Evolutionary conservation across 139 green algal genomes (phyloP), one percentile per base, ranked within the genome.

Genomic region (Limnomonas spitsbergensis): DNA sequence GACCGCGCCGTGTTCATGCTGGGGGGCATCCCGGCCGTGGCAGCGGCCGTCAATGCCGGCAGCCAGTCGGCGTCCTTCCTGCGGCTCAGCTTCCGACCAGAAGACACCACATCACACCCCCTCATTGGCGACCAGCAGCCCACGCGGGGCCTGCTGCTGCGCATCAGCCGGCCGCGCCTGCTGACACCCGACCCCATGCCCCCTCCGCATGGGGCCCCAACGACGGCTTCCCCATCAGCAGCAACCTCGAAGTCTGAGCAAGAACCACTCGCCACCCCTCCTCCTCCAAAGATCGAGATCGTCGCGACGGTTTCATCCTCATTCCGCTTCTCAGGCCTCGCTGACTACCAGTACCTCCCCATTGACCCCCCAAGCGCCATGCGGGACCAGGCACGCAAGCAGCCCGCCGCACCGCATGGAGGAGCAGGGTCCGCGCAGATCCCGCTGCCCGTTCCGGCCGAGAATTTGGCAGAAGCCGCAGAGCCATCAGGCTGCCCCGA

Each of bases 291-390:
- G 14, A 9, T 76, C 14, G 14, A n/a, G 35, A 31, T 76, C 14
- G 69, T 76, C 7, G 77, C 77, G 3, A 39, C 66, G 24, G 73
- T 85, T 0, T 34, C 9, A 3, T 53, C 26, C 27, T 66, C 66
- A 1, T 88, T 82, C 56, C 38, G 73, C 3, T 89, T 89, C 78
- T 77, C 61, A 2, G 82, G 85, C 35, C 71, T 89, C 38, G 77
- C 82, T n/a, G 85, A 89, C 53, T 88, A 75, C 61, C 77, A 82
- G 69, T 89, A 78, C 75, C 14, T 88, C 24, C 80, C 80, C 2
- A 4, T 71, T 27, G 84, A 86, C 75, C 72, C 53, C 1, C 31
- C 26, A 37, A 20, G 9, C 7, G 9, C 26, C 61, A 34, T 39
- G 61, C 61, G 61, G 6, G 61, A 36, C 7, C 27, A 72, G 29